These are phyloP conservation scores for Microcyclosporella mali DNA, from an alignment of 2,329 filamentous ascomycete species.

Conservation along the genomic window DNA sequence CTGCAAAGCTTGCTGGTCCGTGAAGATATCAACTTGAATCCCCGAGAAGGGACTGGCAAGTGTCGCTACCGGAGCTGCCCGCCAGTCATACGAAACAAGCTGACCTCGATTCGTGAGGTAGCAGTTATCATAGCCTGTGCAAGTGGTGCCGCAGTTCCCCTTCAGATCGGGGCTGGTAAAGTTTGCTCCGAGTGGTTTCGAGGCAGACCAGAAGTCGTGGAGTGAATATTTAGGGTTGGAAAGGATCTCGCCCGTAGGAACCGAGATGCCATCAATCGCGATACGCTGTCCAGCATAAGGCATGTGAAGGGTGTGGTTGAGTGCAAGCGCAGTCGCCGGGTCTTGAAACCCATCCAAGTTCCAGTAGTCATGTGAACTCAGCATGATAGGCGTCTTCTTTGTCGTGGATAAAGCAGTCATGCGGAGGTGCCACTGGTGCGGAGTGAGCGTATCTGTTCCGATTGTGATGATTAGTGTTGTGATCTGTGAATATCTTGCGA, in stretches of 20 bases:
- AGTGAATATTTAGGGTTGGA: conserved; percentile 60
- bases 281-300: conserved; percentile 66
- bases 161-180: conserved; percentile 56
- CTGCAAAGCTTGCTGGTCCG: conserved; percentile 82
- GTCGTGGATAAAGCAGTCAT: conserved; percentile 65
- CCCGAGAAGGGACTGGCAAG: conserved; percentile 71
- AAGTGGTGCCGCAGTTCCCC: conserved; percentile 73
- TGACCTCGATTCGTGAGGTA: conserved; percentile 60
- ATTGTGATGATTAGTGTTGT: conserved; percentile 43
- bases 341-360: conserved; percentile 75
- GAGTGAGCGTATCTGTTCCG: conserved; percentile 54
- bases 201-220: conserved; percentile 75
- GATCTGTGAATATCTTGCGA: too few species aligned
- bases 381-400: conserved; percentile 75
- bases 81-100: conserved; percentile 58
- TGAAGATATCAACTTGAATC: conserved; percentile 73
- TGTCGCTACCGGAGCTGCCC: conserved; percentile 54
- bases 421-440: conserved; percentile 63
- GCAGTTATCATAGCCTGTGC: conserved; percentile 77
- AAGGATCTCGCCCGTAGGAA: conserved; percentile 55
- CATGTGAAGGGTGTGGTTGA: conserved; percentile 66
- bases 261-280: conserved; percentile 53
- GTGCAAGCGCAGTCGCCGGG: conserved; percentile 56
- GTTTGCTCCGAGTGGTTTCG: conserved; percentile 72
- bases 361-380: conserved; percentile 70